Evolutionary conservation across 2,329 filamentous ascomycete genomes (phyloP), one percentile per base, ranked within the genome.

Genomic region (Penicillium sp.): DNA sequence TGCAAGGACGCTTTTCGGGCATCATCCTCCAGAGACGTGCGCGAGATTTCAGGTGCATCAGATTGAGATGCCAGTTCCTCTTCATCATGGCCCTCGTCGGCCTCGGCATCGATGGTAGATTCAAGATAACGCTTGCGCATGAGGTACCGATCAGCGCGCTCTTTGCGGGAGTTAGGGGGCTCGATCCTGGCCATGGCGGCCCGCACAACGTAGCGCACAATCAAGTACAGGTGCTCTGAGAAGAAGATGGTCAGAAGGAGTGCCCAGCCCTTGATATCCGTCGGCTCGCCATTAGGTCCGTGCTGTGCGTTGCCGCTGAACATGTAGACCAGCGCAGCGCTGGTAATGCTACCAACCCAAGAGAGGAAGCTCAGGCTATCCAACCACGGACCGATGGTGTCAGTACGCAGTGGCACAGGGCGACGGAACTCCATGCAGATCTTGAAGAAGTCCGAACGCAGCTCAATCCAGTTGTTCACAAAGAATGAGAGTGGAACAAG

Each of bases 371-470:
- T 88, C 2, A 99, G 81, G 2, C 90, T 88, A 62, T 92, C 86
- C 8, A 99, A 81, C 94, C 94, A 99, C 1, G 94, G 92, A 0
- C 94, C 94, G 62, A 99, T 99, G 1, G 90, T 95, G 73, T 99
- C 94, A 2, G 91, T 87, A 52, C 94, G 86, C 82, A 89, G 90
- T 1, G 94, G 94, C 34, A 90, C 91, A 0, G 94, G 94, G 4
- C 94, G 86, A 65, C 92, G 89, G 81, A 91, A 93, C 72, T 92
- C 89, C 56, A 91, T 83, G 61, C 92, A 92, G 67, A 99, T 97
- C 75, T 99, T 99, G 76, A 97, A 84, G 3, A 94, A 93, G 70
- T 99, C 94, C 1, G 91, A 92, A 36, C 94, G 89, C 43, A 97
- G 84, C 71, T 99, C 94, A 53, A 99, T 78, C 92, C 93, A 97